Evolutionary conservation across 2,329 filamentous ascomycete species (phyloP), one percentile per base, ranked within the genome.

Genomic region (Cytospora piceae): DNA sequence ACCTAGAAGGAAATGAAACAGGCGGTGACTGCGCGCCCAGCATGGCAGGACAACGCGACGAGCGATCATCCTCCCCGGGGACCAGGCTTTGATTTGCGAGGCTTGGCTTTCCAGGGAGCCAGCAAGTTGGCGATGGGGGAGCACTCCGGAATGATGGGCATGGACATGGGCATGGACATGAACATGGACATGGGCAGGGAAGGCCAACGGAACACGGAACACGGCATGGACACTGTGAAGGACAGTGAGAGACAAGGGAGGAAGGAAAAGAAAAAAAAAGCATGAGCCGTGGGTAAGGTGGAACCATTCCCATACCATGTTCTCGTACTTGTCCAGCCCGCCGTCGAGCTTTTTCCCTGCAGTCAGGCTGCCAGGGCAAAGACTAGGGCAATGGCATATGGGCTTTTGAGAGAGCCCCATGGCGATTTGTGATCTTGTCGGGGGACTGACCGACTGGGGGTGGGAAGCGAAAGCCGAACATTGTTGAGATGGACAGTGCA

Each of bases 81-180:
- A 63, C 59, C 66, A 61, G 64, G 66, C 63, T 65, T 63, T 58
- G 60, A 61, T 57, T 63, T 63, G 63, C 66, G 56, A 68, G 63
- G 55, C 66, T 59, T 62, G 63, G 51, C 56, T 17, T 57, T 63
- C 63, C 66, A 61, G 63, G 66, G 66, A 66, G 66, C 63, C 59
- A 66, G 56, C 63, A 68, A 49, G 63, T 63, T 68, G 66, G 59
- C 39, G 66, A 68, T 68, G 66, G 63, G 66, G 63, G 63, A 66
- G 39, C 52, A 37, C 61, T 65, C 66, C 66, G 59, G 63, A 58
- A 63, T 67, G 66, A 67, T 65, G 66, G 58, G 46, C 66, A 67
- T 63, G 63, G 61, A 67, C 66, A 67, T 63, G 66, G 66, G 65
- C 66, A 67, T 63, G 66, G 66, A 61, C 66, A 67, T 63, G 63